phyloP scores from a whole-genome alignment of 768 basidiomycete genomes.

The Mycena floridula region DNA sequence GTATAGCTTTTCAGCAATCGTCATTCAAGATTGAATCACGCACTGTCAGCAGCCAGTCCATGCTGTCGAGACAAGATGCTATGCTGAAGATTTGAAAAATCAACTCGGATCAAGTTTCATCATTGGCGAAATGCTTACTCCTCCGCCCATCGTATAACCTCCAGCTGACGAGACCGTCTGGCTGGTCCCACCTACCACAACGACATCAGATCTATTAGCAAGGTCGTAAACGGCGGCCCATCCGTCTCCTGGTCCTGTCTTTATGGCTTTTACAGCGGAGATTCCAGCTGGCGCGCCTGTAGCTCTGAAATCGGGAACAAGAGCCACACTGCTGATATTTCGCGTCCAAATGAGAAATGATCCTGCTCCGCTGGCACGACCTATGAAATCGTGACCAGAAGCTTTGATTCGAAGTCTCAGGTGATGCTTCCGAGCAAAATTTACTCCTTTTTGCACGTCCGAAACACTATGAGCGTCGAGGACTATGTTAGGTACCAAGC shows the following conservation, averaged over 20 bases:
- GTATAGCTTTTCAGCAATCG: background rate
- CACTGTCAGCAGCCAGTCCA: background rate
- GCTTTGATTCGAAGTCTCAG: slow-evolving; percentile 18
- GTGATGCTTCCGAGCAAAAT: slow-evolving; percentile 11
- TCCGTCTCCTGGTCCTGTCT: background rate
- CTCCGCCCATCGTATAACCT: background rate
- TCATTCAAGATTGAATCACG: background rate
- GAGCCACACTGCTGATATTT: slow-evolving; percentile 11
- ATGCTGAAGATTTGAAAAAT: background rate
- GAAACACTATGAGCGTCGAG: slow-evolving; percentile 14
- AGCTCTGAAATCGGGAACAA: background rate
- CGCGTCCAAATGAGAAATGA: slow-evolving; percentile 31
- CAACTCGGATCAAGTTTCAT: too few relatives aligned
- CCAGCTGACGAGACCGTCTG: background rate
- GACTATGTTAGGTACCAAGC: slow-evolving; percentile 13
- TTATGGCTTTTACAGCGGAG: background rate
- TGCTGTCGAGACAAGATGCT: background rate
- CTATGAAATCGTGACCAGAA: slow-evolving; percentile 26
- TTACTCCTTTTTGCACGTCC: slow-evolving; percentile 15
- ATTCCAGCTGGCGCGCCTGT: background rate
- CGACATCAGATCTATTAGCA: background rate
- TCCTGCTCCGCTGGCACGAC: slow-evolving; percentile 22
- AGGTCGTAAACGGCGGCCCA: background rate
- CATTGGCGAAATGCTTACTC: background rate
- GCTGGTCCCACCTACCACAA: slow-evolving; percentile 9